phyloP scores from a whole-genome alignment of 139 green algal genomes.

The Picochlorum sp. region DNA sequence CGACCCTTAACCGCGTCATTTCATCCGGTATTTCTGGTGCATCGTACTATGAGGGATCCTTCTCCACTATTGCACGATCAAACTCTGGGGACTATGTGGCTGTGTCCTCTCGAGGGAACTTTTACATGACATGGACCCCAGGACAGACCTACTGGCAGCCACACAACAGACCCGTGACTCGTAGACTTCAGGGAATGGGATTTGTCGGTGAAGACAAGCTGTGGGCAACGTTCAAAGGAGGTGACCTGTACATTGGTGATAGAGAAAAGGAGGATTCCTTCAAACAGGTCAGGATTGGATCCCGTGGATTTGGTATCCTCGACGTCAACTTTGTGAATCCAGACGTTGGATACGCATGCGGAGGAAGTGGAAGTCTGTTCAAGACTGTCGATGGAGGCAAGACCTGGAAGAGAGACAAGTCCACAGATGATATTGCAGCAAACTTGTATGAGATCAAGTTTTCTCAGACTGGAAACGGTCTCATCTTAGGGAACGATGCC shows the following conservation, averaged over 20 bases:
- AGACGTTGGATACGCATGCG: constrained; percentile 72
- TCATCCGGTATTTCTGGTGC: constrained; percentile 86
- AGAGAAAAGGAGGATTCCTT: constrained; percentile 10
- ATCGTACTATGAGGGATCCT: constrained; percentile 95
- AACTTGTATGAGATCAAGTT: constrained; percentile 98
- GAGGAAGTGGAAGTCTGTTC: constrained; percentile 87
- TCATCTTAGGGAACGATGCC: constrained; percentile 92
- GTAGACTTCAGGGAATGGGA: constrained; percentile 95
- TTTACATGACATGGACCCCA: constrained; percentile 96
- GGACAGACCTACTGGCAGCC: constrained; percentile 88
- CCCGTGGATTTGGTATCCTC: constrained; percentile 92
- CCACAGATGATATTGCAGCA: constrained; percentile 75
- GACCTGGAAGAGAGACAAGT: constrained; percentile 82
- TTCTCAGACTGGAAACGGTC: constrained; percentile 50
- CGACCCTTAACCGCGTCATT: constrained; percentile 88
- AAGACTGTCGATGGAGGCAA: constrained; percentile 85
- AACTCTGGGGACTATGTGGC: constrained; percentile 82
- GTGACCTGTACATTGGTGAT: constrained; percentile 64
- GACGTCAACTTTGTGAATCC: constrained; percentile 73
- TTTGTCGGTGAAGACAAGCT: constrained; percentile 72
- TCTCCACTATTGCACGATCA: constrained; percentile 81
- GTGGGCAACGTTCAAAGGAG: constrained; percentile 88
- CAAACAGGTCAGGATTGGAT: constrained; percentile 62
- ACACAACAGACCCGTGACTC: constrained; percentile 82
- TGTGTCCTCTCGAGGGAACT: constrained; percentile 93